phyloP scores from a whole-genome alignment of 2,329 filamentous ascomycete species.

The Fusarium avenaceum region DNA sequence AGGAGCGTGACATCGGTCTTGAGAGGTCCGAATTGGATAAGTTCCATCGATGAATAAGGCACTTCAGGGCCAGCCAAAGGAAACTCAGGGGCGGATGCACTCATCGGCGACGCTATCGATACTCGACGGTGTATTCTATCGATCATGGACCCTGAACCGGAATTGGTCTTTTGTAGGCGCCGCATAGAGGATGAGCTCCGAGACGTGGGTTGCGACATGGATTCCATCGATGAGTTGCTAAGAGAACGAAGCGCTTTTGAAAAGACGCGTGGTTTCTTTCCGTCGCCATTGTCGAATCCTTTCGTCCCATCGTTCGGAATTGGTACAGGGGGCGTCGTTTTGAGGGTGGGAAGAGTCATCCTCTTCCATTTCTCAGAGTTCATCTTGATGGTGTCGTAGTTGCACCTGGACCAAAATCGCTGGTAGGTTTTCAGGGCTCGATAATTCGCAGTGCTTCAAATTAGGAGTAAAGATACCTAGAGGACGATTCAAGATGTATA shows the following conservation, averaged over 20 bases:
- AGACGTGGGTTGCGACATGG: constrained; percentile 52
- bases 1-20: constrained; percentile 64
- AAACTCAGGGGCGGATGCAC: constrained; percentile 50
- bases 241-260: constrained; percentile 57
- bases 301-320: constrained; percentile 40
- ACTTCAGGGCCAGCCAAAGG: constrained; percentile 50
- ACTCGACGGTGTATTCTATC: constrained; percentile 58
- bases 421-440: constrained; percentile 13
- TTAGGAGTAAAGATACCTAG: constrained; percentile 20
- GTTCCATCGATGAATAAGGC: constrained; percentile 55
- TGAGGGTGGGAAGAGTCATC: constrained; percentile 51
- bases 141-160: constrained; percentile 58
- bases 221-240: constrained; percentile 59
- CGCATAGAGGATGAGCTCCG: constrained; percentile 53
- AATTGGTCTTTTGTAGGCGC: constrained; percentile 56
- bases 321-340: constrained; percentile 43
- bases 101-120: constrained; percentile 55
- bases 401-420: constrained; percentile 3
- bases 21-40: constrained; percentile 62
- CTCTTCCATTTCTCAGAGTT: constrained; percentile 55
- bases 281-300: constrained; percentile 47
- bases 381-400: constrained; percentile 43
- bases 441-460: constrained; percentile 10
- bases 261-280: constrained; percentile 55
- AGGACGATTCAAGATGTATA: constrained; percentile 27